phyloP scores from a whole-genome alignment of 495 filamentous ascomycete species.

The Hyaloscypha hepaticicola region DNA sequence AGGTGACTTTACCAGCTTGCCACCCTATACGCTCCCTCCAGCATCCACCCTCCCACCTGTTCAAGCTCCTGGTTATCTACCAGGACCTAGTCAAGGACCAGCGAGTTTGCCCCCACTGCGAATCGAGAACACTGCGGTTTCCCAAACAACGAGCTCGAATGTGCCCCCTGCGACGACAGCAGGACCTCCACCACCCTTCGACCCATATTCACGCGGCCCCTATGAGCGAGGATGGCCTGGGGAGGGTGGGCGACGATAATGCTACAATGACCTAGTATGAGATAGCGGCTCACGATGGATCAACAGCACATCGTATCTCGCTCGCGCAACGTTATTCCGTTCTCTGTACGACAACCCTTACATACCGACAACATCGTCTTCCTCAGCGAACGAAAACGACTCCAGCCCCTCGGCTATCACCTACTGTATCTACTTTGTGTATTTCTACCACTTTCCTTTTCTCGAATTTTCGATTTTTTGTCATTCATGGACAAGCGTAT shows the following conservation, averaged over 20 bases:
- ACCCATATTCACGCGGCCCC: conserved; percentile 24
- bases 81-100: background rate
- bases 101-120: conserved; percentile 29
- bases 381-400: background rate
- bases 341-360: background rate
- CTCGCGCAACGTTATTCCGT: background rate
- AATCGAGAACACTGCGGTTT: conserved; percentile 21
- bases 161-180: conserved; percentile 16
- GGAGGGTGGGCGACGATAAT: conserved; percentile 20
- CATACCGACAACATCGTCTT: background rate
- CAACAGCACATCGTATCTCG: background rate
- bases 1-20: conserved; percentile 28
- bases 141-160: background rate
- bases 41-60: conserved; percentile 30
- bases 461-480: background rate
- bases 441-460: conserved; percentile 19
- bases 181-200: conserved; percentile 20
- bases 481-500: conserved; percentile 1
- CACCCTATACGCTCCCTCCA: conserved; percentile 24
- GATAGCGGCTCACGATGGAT: background rate
- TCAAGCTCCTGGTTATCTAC: conserved; percentile 15
- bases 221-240: conserved; percentile 29
- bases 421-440: conserved; percentile 22
- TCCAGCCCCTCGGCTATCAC: background rate
- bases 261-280: background rate